phyloP scores from a whole-genome alignment of 73 alveolate species.

The Tetrahymena borealis region DNA sequence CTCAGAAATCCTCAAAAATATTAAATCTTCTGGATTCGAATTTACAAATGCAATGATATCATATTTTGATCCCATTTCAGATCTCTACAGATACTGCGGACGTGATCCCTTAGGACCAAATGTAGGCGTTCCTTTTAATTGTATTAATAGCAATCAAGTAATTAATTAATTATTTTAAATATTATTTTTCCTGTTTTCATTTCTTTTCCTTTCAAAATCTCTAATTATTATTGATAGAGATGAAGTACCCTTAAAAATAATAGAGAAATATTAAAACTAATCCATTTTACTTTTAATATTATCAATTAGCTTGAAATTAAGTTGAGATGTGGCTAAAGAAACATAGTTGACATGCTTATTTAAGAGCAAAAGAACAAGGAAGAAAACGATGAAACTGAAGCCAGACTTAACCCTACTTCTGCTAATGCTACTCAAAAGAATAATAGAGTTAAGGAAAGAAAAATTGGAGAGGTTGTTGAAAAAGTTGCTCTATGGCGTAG shows the following conservation, averaged over 20 bases:
- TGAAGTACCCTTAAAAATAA: no score
- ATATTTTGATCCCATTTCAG: not conserved
- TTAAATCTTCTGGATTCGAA: not conserved
- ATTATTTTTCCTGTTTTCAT: no score
- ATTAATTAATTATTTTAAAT: not conserved
- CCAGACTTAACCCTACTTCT: not conserved
- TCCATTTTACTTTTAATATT: no score
- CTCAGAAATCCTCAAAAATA: not conserved
- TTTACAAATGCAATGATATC: not conserved
- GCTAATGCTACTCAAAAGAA: not conserved
- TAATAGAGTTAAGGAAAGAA: slow-evolving; percentile 81
- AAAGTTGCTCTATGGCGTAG: slow-evolving; percentile 89
- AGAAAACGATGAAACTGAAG: not conserved
- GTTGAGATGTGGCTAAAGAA: not conserved
- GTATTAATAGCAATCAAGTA: not conserved
- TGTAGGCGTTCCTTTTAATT: not conserved
- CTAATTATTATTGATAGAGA: no score
- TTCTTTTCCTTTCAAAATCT: no score
- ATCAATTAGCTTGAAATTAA: not conserved
- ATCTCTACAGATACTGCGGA: not conserved
- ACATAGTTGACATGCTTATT: not conserved
- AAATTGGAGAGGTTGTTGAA: slow-evolving; percentile 75
- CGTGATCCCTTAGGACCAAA: not conserved
- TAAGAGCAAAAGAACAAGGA: not conserved
- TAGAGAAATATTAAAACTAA: no score